Evolutionary conservation across 2,329 filamentous ascomycete genomes (phyloP).

Genomic region (Penicillium verrucosum): DNA sequence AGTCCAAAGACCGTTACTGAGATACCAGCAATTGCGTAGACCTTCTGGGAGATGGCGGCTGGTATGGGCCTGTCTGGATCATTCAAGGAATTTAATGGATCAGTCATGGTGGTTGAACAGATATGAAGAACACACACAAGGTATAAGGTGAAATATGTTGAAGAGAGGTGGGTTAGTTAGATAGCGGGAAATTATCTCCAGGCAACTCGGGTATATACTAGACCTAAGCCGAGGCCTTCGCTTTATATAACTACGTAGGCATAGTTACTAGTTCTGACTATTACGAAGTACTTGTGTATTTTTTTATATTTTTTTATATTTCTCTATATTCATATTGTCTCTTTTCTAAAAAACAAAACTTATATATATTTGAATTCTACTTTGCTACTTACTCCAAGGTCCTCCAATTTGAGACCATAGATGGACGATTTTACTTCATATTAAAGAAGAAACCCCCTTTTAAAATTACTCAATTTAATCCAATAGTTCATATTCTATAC

Average conservation of each 20-base stretch:
- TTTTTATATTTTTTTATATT: not conserved
- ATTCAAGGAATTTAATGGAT: slow-evolving; percentile 35
- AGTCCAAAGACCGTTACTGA: slow-evolving; percentile 78
- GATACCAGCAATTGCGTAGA: slow-evolving; percentile 72
- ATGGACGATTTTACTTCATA: not conserved
- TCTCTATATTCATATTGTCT: not conserved
- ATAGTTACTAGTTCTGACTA: too few relatives aligned
- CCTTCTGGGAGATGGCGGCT: slow-evolving; percentile 58
- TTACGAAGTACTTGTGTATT: too few relatives aligned
- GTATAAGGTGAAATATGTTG: not conserved
- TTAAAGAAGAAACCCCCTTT: not conserved
- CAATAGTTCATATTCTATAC: not conserved
- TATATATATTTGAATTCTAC: not conserved
- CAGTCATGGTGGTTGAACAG: slow-evolving; percentile 28
- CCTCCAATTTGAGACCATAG: not conserved
- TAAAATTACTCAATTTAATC: not conserved
- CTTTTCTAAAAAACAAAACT: not conserved
- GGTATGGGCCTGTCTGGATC: slow-evolving; percentile 29
- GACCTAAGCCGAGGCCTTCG: slow-evolving; percentile 10
- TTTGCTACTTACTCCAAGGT: not conserved
- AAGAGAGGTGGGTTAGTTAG: not conserved
- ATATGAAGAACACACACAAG: not conserved
- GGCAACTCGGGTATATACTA: slow-evolving; percentile 17
- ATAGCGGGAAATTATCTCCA: slow-evolving; percentile 6
- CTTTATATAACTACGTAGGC: not conserved